Evolutionary conservation across 2,329 filamentous ascomycete genomes (phyloP).

Genomic region (Diaporthe australafricana): DNA sequence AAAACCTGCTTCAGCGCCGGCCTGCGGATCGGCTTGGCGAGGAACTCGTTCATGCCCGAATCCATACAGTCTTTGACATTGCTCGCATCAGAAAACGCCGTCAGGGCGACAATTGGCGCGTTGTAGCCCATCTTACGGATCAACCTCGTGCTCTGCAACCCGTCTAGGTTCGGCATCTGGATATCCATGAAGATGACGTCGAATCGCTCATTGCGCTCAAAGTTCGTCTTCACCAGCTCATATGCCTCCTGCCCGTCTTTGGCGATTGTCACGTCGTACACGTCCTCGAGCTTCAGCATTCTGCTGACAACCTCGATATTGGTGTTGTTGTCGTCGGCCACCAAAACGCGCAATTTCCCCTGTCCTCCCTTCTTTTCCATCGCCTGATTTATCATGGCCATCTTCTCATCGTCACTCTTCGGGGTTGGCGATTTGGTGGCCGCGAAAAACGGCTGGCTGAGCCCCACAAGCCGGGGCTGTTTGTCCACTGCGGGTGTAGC

Average conservation of each 20-base stretch:
- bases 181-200: slow-evolving; percentile 97
- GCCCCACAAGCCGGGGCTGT: slow-evolving; percentile 82
- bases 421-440: slow-evolving; percentile 51
- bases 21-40: slow-evolving; percentile 81
- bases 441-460: slow-evolving; percentile 85
- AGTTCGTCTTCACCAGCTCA: slow-evolving; percentile 84
- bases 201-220: slow-evolving; percentile 78
- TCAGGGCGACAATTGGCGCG: slow-evolving; percentile 89
- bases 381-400: slow-evolving; percentile 73
- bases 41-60: slow-evolving; percentile 92
- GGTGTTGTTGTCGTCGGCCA: slow-evolving; percentile 78
- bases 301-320: slow-evolving; percentile 70
- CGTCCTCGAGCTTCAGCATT: slow-evolving; percentile 79
- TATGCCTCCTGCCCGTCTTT: slow-evolving; percentile 90
- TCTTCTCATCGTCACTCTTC: slow-evolving; percentile 66
- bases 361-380: slow-evolving; percentile 69
- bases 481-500: slow-evolving; percentile 67
- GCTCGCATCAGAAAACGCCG: slow-evolving; percentile 90
- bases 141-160: slow-evolving; percentile 84
- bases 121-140: slow-evolving; percentile 89
- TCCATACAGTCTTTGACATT: slow-evolving; percentile 90
- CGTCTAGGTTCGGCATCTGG: slow-evolving; percentile 94
- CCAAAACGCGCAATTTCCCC: slow-evolving; percentile 81
- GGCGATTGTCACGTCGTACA: slow-evolving; percentile 90
- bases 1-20: slow-evolving; percentile 88